A percentile compares a stretch with the other conserved stretches of the same genome.
phyloP scores from a whole-genome alignment of 352 stramenopile genomes.

The Globisporangium ultimum region DNA sequence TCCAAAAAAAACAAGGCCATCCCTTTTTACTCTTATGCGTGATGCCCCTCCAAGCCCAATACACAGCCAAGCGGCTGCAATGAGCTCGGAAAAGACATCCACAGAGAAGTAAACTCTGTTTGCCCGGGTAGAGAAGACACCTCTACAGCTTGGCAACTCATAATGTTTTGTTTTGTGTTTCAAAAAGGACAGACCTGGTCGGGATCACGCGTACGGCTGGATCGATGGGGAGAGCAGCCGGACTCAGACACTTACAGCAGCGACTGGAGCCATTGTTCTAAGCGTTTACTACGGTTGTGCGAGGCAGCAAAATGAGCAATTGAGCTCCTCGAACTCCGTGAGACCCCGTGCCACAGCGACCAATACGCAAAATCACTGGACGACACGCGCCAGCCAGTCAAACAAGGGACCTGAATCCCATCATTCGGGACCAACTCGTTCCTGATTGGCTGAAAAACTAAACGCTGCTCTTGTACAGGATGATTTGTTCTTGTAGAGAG shows the following conservation, averaged over 20 bases:
- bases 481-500: conserved; percentile 38
- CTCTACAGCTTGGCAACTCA: conserved; percentile 87
- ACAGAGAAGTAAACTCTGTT: conserved; percentile 91
- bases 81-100: conserved; percentile 18
- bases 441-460: conserved; percentile 35
- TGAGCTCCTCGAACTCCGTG: conserved; percentile 4
- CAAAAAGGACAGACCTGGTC: conserved; percentile 9
- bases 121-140: conserved; percentile 81
- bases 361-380: conserved; percentile 28
- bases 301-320: conserved; percentile 28
- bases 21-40: conserved; percentile 40
- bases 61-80: background rate
- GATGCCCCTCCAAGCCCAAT: conserved; percentile 13
- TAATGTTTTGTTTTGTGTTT: conserved; percentile 17
- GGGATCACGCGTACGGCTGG: background rate
- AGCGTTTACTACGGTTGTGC: conserved; percentile 25
- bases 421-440: background rate
- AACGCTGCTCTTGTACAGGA: conserved; percentile 16
- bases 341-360: background rate
- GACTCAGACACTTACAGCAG: conserved; percentile 32
- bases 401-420: conserved; percentile 1
- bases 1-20: conserved; percentile 15
- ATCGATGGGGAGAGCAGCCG: background rate
- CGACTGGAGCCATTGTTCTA: conserved; percentile 45
- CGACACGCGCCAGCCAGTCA: conserved; percentile 11